phyloP scores from a whole-genome alignment of 495 filamentous ascomycete species.

The Penicillium herquei region DNA sequence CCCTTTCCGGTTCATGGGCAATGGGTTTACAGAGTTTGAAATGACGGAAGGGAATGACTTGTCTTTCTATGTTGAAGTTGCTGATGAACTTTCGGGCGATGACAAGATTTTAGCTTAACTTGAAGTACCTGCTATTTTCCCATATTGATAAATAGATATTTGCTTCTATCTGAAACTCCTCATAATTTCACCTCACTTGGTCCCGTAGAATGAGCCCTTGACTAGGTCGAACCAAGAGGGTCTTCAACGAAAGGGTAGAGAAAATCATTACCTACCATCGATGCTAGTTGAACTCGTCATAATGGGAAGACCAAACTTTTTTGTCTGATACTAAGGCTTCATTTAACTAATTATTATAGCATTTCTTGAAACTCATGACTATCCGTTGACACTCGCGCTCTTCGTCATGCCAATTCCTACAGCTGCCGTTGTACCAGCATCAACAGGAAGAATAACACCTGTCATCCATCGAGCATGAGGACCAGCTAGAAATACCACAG shows the following conservation, averaged over 20 bases:
- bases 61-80: slow-evolving; percentile 26
- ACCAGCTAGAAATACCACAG: slow-evolving; percentile 41
- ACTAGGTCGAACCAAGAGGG: no score
- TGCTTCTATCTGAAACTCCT: no score
- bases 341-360: no score
- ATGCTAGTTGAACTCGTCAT: no score
- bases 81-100: background rate
- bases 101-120: background rate
- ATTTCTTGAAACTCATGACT: background rate
- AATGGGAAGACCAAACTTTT: no score
- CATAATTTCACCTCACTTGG: no score
- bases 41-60: slow-evolving; percentile 24
- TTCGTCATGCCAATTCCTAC: slow-evolving; percentile 31
- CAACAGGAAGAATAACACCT: slow-evolving; percentile 46
- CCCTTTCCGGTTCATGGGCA: slow-evolving; percentile 50
- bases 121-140: no score
- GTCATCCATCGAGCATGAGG: slow-evolving; percentile 52
- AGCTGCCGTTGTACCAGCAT: slow-evolving; percentile 46
- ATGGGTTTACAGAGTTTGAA: slow-evolving; percentile 38
- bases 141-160: no score
- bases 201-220: no score
- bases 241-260: no score
- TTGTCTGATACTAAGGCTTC: no score
- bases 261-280: no score
- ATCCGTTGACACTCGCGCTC: slow-evolving; percentile 25